Evolutionary conservation across 257 asterid genomes (phyloP).

Genomic region (Lavandula angustifolia): DNA sequence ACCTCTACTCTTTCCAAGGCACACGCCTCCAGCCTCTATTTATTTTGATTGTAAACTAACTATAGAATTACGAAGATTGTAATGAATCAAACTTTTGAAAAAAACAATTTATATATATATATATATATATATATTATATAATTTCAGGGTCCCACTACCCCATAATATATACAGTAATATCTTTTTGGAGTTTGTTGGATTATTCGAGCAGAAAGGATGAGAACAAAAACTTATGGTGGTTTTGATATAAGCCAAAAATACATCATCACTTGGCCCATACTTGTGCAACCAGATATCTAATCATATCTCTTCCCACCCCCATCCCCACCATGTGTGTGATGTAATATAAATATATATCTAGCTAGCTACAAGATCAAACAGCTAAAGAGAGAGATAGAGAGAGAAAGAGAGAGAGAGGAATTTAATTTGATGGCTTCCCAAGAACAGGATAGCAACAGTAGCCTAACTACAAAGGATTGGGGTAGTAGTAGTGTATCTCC

Average conservation of each 20-base stretch:
- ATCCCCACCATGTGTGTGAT: not conserved
- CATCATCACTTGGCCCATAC: conserved; percentile 2
- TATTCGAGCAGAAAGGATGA: not conserved
- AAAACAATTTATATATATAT: no score
- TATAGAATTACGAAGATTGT: no score
- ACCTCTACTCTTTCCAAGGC: no score
- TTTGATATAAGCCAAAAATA: conserved; percentile 1
- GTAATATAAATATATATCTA: no score
- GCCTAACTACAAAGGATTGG: not conserved
- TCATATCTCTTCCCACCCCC: not conserved
- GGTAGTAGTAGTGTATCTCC: conserved; percentile 31
- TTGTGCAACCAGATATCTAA: not conserved
- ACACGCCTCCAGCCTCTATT: no score
- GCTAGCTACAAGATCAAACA: no score
- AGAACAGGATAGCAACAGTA: not conserved
- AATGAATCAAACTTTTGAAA: no score
- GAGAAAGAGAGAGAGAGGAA: not conserved
- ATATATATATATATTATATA: no score
- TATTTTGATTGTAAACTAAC: no score
- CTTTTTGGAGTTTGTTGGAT: not conserved
- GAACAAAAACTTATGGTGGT: conserved; percentile 8
- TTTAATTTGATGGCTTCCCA: conserved; percentile 18
- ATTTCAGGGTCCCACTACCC: no score
- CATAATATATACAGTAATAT: no score
- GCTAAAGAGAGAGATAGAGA: conserved; percentile 6